Conservation (phyloP, 306 rosid species). For the barrel medic (Medicago truncatula) region MtrunA17r5.0-ANR NC_053045.1:16555001-16555500, state of each 20-base stretch:
- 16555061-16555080: neutral
- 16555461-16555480: conserved; percentile 43
- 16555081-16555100: neutral
- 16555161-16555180: conserved; percentile 30
- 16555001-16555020: no score
- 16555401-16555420: conserved; percentile 50
- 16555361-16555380: conserved; percentile 53
- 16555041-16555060: neutral
- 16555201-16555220: conserved; percentile 28
- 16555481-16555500: conserved; percentile 40
- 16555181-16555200: conserved; percentile 36
- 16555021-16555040: neutral
- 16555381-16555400: conserved; percentile 47
- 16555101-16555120: neutral
- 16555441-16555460: conserved; percentile 43
- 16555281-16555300: conserved; percentile 54
- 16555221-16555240: neutral
- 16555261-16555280: conserved; percentile 34
- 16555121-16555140: conserved; percentile 40
- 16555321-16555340: conserved; percentile 47
- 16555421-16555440: conserved; percentile 46
- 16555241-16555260: conserved; percentile 21
- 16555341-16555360: conserved; percentile 57
- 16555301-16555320: conserved; percentile 55
- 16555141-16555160: conserved; percentile 38